phyloP scores from a whole-genome alignment of 768 basidiomycete genomes.

The Neoboletus subvelutipes region DNA sequence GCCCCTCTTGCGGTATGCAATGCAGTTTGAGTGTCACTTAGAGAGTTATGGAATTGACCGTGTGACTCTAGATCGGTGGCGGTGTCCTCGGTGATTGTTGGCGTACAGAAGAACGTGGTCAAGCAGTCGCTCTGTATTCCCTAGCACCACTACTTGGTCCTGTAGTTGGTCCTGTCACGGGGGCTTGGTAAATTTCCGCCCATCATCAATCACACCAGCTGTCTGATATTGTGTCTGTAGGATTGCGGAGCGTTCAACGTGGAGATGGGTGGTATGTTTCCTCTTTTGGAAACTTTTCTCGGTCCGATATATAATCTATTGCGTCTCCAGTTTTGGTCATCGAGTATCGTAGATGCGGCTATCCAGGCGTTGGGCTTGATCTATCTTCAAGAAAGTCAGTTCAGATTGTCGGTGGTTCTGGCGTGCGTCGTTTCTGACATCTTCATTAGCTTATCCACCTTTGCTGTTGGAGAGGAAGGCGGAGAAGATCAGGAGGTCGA shows the following conservation, averaged over 20 bases:
- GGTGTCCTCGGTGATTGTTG: conserved; percentile 67
- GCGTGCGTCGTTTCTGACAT: conserved; percentile 15
- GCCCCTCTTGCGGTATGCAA: conserved; percentile 55
- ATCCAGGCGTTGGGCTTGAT: conserved; percentile 58
- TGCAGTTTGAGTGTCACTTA: too few relatives aligned
- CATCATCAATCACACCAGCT: not conserved
- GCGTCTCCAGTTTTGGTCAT: conserved; percentile 58
- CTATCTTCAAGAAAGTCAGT: conserved; percentile 62
- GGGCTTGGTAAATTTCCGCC: conserved; percentile 46
- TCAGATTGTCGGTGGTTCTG: not conserved
- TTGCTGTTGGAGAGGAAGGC: conserved; percentile 53
- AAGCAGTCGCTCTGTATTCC: conserved; percentile 62
- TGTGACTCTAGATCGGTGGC: conserved; percentile 50
- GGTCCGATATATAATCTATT: not conserved
- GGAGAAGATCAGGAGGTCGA: conserved; percentile 38
- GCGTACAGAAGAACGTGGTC: conserved; percentile 59
- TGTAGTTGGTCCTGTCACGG: conserved; percentile 60
- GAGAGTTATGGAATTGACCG: not conserved
- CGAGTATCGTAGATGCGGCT: conserved; percentile 52
- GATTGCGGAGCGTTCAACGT: conserved; percentile 60
- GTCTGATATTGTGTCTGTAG: conserved; percentile 19
- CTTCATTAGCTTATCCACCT: conserved; percentile 27
- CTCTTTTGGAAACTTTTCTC: not conserved
- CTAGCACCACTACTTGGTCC: conserved; percentile 67
- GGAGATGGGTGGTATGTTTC: conserved; percentile 66